These are phyloP conservation scores for Porcisia deanei DNA, from an alignment of 208 protist genomes.

Conservation along the genomic window DNA sequence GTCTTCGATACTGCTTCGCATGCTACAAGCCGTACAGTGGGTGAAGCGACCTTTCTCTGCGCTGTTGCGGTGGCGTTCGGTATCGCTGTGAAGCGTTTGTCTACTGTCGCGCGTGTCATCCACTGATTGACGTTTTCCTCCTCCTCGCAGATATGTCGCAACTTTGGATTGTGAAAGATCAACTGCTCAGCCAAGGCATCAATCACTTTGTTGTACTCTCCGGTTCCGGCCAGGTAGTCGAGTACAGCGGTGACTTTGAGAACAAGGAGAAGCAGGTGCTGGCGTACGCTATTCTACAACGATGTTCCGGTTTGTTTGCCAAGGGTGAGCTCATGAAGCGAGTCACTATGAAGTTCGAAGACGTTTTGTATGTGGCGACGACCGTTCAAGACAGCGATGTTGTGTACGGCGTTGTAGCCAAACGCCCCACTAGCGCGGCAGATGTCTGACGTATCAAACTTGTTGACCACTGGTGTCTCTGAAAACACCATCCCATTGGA, in stretches of 20 bases:
- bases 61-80: background rate
- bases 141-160: conserved; percentile 44
- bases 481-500: background rate
- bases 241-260: conserved; percentile 80
- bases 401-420: conserved; percentile 70
- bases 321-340: conserved; percentile 66
- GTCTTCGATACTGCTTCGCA: background rate
- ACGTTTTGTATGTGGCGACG: conserved; percentile 80
- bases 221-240: conserved; percentile 60
- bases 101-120: background rate
- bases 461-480: background rate
- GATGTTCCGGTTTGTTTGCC: conserved; percentile 49
- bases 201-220: conserved; percentile 87
- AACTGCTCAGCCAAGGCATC: conserved; percentile 77
- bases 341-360: conserved; percentile 76
- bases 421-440: conserved; percentile 36
- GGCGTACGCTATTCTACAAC: conserved; percentile 76
- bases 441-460: conserved; percentile 12
- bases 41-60: background rate
- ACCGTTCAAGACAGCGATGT: conserved; percentile 40
- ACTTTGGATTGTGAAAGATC: conserved; percentile 76
- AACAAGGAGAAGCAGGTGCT: conserved; percentile 63
- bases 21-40: background rate
- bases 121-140: background rate
- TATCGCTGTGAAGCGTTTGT: background rate